Evolutionary conservation across 345 rosid genomes (phyloP), one percentile per base, ranked within the genome.

Genomic region (Eucalyptus pauciflora): DNA sequence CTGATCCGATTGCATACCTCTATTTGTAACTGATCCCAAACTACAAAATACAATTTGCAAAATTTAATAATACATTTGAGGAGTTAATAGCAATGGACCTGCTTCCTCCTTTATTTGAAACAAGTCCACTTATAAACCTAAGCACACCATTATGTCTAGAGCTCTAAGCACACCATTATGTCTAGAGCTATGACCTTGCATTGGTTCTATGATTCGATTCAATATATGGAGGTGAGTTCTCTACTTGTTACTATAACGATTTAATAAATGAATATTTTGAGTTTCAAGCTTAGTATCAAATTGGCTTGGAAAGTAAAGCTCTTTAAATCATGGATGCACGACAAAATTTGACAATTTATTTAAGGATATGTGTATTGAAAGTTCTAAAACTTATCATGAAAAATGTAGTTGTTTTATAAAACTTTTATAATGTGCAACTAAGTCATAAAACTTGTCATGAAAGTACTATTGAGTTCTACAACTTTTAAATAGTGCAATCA

Each of bases 211-310:
- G 6, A 69, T 69, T 33, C 24, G 1, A 69, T 33, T 17, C 80
- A 33, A 69, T 33, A 9, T 0, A 33, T 8, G 45, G 22, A 69
- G 43, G 80, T 9, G 25, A 33, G 80, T 69, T 69, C 45, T 69
- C 80, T 9, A 69, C 45, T 33, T 0, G 1, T 33, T 69, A 69
- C 12, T 69, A 33, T 16, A 69, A 69, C 1, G 0, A 8, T 33
- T n/a, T 69, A 69, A 15, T 8, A 10, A 69, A 69, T 33, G 25
- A 69, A 3, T 37, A 69, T 69, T 3, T 69, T 16, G 18, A 33
- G 80, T 69, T 33, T 69, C 13, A 69, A 69, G 45, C 41, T 33
- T 17, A 33, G 80, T 41, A 33, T 69, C 43, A 0, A 16, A 33
- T 69, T 69, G 33, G 13, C 80, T 69, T 33, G 37, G 76, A 67